Percentiles rank a stretch among this genome's conserved stretches.
These are phyloP conservation scores for Phytophthora gonapodyides DNA, from an alignment of 352 stramenopile species.

Conservation along the genomic window DNA sequence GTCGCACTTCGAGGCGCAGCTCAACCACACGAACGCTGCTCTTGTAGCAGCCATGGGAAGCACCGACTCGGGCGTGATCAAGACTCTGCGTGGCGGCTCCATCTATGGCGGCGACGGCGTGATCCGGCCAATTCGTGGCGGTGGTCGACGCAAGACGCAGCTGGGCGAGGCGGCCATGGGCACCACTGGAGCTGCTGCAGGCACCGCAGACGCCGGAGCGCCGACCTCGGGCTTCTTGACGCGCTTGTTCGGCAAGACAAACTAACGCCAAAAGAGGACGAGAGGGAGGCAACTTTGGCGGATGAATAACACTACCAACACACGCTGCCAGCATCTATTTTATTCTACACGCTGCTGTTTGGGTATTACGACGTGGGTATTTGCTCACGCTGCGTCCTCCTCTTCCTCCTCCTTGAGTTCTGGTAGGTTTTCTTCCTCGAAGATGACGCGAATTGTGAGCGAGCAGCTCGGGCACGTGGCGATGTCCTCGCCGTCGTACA, in stretches of 20 bases:
- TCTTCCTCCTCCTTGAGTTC: conserved; percentile 64
- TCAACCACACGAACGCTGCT: conserved; percentile 49
- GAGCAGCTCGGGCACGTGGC: conserved; percentile 97
- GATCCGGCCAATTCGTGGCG: conserved; percentile 76
- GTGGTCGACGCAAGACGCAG: conserved; percentile 64
- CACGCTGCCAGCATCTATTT: not conserved
- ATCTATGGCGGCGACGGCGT: conserved; percentile 69
- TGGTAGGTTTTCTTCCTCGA: conserved; percentile 89
- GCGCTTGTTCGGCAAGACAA: conserved; percentile 58
- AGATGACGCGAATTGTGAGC: conserved; percentile 96
- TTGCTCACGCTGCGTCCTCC: conserved; percentile 18
- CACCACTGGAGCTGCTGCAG: conserved; percentile 10
- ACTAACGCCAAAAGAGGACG: conserved; percentile 25
- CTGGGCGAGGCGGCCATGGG: conserved; percentile 29
- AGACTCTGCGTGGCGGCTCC: conserved; percentile 68
- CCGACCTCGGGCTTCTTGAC: conserved; percentile 53
- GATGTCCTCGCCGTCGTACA: conserved; percentile 97
- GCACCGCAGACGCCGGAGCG: conserved; percentile 15
- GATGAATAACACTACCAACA: too few relatives aligned
- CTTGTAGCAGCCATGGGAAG: conserved; percentile 32
- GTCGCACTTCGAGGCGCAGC: conserved; percentile 76
- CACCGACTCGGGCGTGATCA: conserved; percentile 50
- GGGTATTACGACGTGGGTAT: not conserved
- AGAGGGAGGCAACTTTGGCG: too few relatives aligned
- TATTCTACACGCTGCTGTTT: conserved; percentile 24